Evolutionary conservation across 352 stramenopile species (phyloP).

Genomic region (Phytopythium ostracodes): DNA sequence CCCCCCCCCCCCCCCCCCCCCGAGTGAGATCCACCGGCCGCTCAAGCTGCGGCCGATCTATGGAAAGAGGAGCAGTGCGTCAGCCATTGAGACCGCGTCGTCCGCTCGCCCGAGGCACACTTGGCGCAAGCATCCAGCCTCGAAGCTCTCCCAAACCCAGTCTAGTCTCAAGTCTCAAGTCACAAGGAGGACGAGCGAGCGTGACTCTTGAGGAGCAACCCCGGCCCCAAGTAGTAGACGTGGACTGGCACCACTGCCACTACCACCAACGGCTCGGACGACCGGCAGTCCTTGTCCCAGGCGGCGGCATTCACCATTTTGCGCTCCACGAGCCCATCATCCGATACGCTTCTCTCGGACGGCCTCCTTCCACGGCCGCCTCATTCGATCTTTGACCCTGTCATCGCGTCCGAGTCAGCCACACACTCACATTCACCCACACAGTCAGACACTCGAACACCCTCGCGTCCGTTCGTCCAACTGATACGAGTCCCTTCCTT

Average conservation of each 20-base stretch:
- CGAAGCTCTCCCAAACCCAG: no score
- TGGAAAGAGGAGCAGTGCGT: not conserved
- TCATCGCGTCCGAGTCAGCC: not conserved
- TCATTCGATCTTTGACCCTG: not conserved
- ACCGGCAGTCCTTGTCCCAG: not conserved
- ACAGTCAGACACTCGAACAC: not conserved
- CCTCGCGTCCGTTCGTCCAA: not conserved
- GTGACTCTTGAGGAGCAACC: not conserved
- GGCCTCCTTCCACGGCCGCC: not conserved
- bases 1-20: no score
- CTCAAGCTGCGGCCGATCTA: not conserved
- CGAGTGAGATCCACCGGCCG: not conserved
- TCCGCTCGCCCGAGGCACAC: not conserved
- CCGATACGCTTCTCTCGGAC: not conserved
- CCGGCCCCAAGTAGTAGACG: not conserved
- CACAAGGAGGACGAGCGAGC: not conserved
- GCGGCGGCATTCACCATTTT: conserved; percentile 9
- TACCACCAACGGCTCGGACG: not conserved
- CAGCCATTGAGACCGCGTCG: not conserved
- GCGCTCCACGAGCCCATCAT: not conserved
- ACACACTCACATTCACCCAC: no score
- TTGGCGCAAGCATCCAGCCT: not conserved
- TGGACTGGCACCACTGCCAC: no score
- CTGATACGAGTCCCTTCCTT: not conserved
- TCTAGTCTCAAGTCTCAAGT: not conserved